Base-by-base conservation (phyloP, 2,329 filamentous ascomycete genomes). In the Calycina herbarum region DNA sequence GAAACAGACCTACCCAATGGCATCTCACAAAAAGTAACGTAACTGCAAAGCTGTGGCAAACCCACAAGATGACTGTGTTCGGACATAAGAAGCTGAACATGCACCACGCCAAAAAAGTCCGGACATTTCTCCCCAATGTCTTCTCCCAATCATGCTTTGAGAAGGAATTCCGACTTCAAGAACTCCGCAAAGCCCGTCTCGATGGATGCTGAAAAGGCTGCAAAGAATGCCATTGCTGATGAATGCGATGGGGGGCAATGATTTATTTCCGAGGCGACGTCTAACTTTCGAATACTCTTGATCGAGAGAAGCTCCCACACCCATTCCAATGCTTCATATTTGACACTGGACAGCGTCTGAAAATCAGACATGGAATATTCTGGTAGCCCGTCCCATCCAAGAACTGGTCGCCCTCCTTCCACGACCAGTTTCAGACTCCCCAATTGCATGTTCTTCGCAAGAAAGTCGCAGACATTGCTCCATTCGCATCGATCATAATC, bases 181-280 rank as follows among this genome's bases (percentile, higher is more conserved):
- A 82, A 88, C 65, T 85, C 82, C 48, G 79, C 77, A 74, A 89
- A 82, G 2, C 82, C 82, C 6, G 76, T 81, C 68, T 87, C 83
- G 20, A 89, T 82, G 63, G 85, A 88, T 40, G 81, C 81, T 35
- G 85, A 88, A 68, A 89, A 85, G 29, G 85, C 82, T 1, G 86
- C 82, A 73, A 84, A 87, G 67, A 86, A 81, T 3, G 83, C 79
- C 81, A 86, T 84, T 57, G 80, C 81, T 64, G 82, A 81, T 20
- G 82, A 85, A 63, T 80, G 79, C 1, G 84, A 83, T 31, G 79
- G 76, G 2, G 84, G 81, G 73, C 85, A 83, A 69, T 83, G 80
- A 68, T 85, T 82, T 15, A 87, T 79, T 31, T 86, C 78, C 2
- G 85, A 80, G 31, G 78, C 75, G 2, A 89, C 81, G 40, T 82